These are phyloP conservation scores for Escallonia herrerae DNA, from an alignment of 129 eudicot genomes.

Conservation along the genomic window DNA sequence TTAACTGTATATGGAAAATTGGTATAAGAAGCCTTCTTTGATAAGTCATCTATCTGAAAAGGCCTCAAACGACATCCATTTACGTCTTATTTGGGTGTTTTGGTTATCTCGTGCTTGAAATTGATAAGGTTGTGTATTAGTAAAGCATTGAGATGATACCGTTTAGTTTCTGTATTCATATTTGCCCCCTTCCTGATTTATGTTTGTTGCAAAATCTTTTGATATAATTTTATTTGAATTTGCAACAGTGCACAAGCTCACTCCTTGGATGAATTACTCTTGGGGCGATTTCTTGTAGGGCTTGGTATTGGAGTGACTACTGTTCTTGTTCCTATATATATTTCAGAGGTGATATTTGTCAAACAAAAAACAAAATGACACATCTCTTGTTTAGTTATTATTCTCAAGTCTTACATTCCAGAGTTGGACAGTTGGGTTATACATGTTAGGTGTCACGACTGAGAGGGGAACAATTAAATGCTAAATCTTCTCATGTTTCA, in stretches of 20 bases:
- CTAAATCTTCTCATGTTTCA: background rate
- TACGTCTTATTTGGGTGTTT: too few relatives aligned
- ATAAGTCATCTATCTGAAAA: too few relatives aligned
- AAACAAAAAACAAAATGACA: background rate
- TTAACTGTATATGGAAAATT: too few relatives aligned
- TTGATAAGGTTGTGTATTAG: too few relatives aligned
- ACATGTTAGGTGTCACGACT: background rate
- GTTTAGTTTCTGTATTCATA: slow-evolving; percentile 1
- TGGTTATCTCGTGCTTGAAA: too few relatives aligned
- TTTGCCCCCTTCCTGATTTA: slow-evolving; percentile 10
- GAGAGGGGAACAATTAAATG: background rate
- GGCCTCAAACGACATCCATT: too few relatives aligned
- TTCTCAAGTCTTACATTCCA: background rate
- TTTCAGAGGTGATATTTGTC: slow-evolving; percentile 61
- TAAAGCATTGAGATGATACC: too few relatives aligned
- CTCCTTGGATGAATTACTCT: slow-evolving; percentile 65
- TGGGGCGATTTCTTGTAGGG: slow-evolving; percentile 82
- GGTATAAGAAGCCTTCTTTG: too few relatives aligned
- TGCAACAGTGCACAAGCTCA: slow-evolving; percentile 80
- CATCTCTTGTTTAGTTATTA: background rate
- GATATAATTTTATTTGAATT: slow-evolving; percentile 21
- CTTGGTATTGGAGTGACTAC: slow-evolving; percentile 94
- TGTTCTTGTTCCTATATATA: slow-evolving; percentile 84
- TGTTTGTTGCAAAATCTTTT: slow-evolving; percentile 13
- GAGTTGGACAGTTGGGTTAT: too few relatives aligned